A percentile compares a stretch with the other conserved stretches of the same genome.
Evolutionary conservation across 352 stramenopile genomes (phyloP).

Genomic region (Globisporangium lucens): DNA sequence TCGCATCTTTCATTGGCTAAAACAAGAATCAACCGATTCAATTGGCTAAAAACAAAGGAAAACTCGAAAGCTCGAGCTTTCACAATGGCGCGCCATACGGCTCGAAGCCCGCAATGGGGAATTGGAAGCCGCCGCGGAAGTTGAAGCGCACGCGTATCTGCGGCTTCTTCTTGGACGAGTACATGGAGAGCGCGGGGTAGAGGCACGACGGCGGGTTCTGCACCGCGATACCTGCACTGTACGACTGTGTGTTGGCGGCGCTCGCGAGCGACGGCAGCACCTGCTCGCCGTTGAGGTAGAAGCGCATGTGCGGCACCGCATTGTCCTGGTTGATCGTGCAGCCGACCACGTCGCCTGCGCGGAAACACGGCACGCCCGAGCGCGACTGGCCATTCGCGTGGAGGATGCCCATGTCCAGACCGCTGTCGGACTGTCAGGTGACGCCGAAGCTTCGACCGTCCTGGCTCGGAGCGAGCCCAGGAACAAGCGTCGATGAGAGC

Average conservation of each 20-base stretch:
- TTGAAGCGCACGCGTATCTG: slow-evolving; percentile 74
- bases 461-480: slow-evolving; percentile 49
- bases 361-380: slow-evolving; percentile 64
- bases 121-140: slow-evolving; percentile 72
- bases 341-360: slow-evolving; percentile 59
- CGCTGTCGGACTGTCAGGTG: slow-evolving; percentile 71
- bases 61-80: neutral
- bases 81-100: slow-evolving; percentile 62
- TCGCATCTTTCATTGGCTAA: slow-evolving; percentile 9
- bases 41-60: slow-evolving; percentile 17
- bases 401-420: slow-evolving; percentile 71
- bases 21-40: neutral
- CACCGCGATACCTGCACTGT: slow-evolving; percentile 33
- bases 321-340: slow-evolving; percentile 79
- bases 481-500: slow-evolving; percentile 30
- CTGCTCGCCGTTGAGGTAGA: slow-evolving; percentile 77
- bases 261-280: slow-evolving; percentile 34
- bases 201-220: slow-evolving; percentile 64
- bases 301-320: slow-evolving; percentile 56
- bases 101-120: slow-evolving; percentile 62
- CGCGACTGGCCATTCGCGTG: slow-evolving; percentile 66
- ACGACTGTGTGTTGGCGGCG: neutral
- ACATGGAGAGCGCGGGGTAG: slow-evolving; percentile 71
- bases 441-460: slow-evolving; percentile 65
- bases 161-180: slow-evolving; percentile 65